Percentiles rank a stretch among this genome's conserved stretches.
Conservation (phyloP, 1,284 basidiomycete species). For the Trichosporon faecale region DNA sequence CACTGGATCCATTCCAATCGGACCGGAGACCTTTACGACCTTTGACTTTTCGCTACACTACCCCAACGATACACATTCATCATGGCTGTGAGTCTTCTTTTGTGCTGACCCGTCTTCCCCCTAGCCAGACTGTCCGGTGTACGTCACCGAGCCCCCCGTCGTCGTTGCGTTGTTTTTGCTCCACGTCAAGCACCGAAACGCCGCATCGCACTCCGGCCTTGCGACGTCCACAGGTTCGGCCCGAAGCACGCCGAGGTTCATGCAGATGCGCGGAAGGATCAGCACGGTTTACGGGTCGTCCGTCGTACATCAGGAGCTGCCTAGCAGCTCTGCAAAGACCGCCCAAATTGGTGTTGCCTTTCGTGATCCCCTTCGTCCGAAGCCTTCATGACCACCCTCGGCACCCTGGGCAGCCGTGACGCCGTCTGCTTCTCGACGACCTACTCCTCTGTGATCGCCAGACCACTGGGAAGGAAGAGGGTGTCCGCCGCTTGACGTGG, state of each 20-base stretch:
- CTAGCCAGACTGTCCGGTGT: neutral
- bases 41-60: neutral
- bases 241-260: neutral
- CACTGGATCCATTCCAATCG: constrained; percentile 7
- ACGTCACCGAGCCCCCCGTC: neutral
- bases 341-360: neutral
- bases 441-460: too few species aligned
- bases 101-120: neutral
- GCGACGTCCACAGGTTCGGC: neutral
- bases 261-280: neutral
- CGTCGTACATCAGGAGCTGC: neutral
- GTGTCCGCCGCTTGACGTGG: neutral
- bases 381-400: too few species aligned
- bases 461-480: neutral
- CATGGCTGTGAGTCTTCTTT: constrained; percentile 19
- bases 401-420: too few species aligned
- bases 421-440: neutral
- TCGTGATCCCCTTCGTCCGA: too few species aligned
- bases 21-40: neutral
- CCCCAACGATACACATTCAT: constrained; percentile 11
- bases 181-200: neutral
- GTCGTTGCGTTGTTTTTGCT: neutral
- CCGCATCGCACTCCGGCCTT: neutral
- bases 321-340: neutral
- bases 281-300: neutral